A percentile compares a stretch with the other conserved stretches of the same genome.
Evolutionary conservation across 208 protist genomes (phyloP).

Genomic region (Polymyxa betae): DNA sequence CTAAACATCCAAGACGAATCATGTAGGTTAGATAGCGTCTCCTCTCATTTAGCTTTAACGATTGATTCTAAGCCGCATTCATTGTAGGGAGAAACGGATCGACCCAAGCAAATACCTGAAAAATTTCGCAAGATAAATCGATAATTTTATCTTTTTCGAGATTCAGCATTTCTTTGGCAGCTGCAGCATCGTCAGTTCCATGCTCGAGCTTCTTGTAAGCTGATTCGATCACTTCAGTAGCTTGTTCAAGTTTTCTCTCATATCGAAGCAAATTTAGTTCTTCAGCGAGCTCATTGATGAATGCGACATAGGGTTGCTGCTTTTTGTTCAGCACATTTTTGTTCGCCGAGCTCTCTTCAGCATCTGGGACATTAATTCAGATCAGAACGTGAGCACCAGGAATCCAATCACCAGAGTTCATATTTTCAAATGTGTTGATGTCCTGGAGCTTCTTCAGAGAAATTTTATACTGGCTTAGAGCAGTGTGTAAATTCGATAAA

Average conservation of each 20-base stretch:
- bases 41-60: neutral
- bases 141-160: neutral
- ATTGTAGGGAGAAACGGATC: neutral
- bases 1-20: neutral
- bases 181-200: neutral
- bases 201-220: neutral
- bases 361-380: neutral
- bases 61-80: neutral
- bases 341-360: neutral
- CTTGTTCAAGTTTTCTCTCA: conserved; percentile 26
- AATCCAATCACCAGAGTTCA: neutral
- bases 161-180: neutral
- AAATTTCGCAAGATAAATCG: neutral
- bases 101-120: neutral
- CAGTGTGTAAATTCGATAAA: conserved; percentile 25
- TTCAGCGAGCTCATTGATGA: neutral
- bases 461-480: neutral
- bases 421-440: neutral
- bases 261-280: neutral
- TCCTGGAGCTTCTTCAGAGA: conserved; percentile 24
- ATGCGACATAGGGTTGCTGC: neutral
- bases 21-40: neutral
- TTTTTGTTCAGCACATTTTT: neutral
- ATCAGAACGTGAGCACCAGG: neutral
- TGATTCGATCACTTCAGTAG: neutral